Percentiles rank a stretch among this genome's conserved stretches.
Evolutionary conservation across 2,329 filamentous ascomycete genomes (phyloP).

Genomic region (Emergomyces africanus): DNA sequence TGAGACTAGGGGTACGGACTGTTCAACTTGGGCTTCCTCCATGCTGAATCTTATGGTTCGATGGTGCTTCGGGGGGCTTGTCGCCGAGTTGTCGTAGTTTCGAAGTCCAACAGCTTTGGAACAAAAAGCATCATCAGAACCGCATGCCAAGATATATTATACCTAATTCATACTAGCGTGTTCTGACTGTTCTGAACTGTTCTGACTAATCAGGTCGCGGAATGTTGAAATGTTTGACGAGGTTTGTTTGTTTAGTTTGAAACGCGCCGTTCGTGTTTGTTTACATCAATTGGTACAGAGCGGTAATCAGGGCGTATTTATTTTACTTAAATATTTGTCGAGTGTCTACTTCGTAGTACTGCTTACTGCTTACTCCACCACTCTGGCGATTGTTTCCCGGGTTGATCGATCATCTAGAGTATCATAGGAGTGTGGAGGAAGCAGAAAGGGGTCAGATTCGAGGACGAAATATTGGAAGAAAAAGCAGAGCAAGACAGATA

Average conservation of each 20-base stretch:
- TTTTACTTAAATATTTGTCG: no score
- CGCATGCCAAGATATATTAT: background rate
- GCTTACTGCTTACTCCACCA: no score
- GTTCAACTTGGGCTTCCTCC: background rate
- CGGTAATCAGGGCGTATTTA: background rate
- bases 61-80: background rate
- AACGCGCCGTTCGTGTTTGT: slow-evolving; percentile 1
- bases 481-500: background rate
- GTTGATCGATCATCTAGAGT: no score
- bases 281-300: background rate
- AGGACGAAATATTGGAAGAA: no score
- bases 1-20: slow-evolving; percentile 21
- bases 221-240: no score
- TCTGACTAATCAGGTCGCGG: background rate
- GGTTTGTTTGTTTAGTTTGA: background rate
- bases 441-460: no score
- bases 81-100: background rate
- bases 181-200: no score
- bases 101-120: background rate
- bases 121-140: background rate
- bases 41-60: background rate
- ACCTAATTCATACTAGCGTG: background rate
- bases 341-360: no score
- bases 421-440: no score
- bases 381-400: no score